These are phyloP conservation scores for Sporothrix dimorphospora DNA, from an alignment of 2,329 filamentous ascomycete species.

Conservation along the genomic window DNA sequence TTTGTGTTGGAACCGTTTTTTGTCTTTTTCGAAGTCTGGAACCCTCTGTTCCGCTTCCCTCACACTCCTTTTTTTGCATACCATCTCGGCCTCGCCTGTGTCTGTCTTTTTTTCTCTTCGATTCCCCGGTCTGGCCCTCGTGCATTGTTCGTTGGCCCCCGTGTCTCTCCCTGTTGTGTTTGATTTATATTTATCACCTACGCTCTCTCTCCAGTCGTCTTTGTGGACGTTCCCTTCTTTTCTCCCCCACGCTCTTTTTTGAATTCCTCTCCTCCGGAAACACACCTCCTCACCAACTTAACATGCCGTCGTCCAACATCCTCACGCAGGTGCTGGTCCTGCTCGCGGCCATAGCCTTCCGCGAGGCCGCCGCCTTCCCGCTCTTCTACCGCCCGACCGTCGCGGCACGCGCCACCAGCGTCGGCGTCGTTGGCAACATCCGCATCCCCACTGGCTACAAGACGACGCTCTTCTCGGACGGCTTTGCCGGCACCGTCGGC, in stretches of 20 bases:
- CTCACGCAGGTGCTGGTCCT: conserved; percentile 18
- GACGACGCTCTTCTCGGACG: conserved; percentile 35
- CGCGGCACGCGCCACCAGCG: conserved; percentile 23
- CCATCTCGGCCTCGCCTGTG: neutral
- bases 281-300: neutral
- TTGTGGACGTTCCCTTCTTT: neutral
- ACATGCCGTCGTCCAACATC: conserved; percentile 19
- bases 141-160: neutral
- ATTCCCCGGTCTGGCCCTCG: neutral
- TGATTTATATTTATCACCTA: conserved; percentile 5
- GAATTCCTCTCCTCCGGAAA: neutral
- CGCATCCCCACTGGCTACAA: conserved; percentile 39
- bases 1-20: neutral
- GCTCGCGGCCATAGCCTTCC: conserved; percentile 25
- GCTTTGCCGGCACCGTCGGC: conserved; percentile 39
- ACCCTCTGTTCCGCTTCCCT: conserved; percentile 10
- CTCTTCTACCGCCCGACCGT: conserved; percentile 23
- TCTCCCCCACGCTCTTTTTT: conserved; percentile 7
- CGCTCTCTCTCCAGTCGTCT: neutral
- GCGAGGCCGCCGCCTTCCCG: conserved; percentile 23
- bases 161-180: neutral
- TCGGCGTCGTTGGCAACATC: conserved; percentile 29
- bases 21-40: conserved; percentile 7
- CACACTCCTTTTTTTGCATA: conserved; percentile 20
- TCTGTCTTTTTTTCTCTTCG: neutral